phyloP scores from a whole-genome alignment of 768 basidiomycete species.

The Dentipellis fragilis region DNA sequence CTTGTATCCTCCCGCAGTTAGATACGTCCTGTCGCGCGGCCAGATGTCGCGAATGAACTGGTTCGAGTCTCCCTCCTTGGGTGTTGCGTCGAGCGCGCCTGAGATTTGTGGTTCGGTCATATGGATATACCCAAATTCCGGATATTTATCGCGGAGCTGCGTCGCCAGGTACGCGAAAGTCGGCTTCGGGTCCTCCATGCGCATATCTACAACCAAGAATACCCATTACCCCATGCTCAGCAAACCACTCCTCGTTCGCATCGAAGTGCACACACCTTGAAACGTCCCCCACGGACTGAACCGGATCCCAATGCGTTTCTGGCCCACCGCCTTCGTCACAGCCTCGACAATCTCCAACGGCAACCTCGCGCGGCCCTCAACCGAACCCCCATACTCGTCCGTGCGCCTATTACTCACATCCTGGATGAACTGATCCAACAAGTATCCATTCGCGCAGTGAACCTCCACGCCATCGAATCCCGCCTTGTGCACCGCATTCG shows the following conservation, averaged over 20 bases:
- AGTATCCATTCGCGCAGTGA: background rate
- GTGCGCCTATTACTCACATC: background rate
- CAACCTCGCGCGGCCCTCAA: background rate
- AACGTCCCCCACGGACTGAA: background rate
- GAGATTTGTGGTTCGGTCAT: background rate
- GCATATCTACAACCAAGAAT: slow-evolving; percentile 1
- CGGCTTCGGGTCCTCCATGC: slow-evolving; percentile 16
- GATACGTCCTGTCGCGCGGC: slow-evolving; percentile 3
- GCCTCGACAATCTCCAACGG: background rate
- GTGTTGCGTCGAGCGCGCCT: background rate
- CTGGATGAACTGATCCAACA: background rate
- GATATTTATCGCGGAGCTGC: slow-evolving; percentile 14
- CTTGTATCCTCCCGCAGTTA: slow-evolving; percentile 13
- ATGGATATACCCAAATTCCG: slow-evolving; percentile 1
- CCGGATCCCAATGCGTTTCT: background rate
- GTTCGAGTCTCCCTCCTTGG: slow-evolving; percentile 1
- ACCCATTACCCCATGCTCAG: background rate
- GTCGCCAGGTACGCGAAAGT: slow-evolving; percentile 17
- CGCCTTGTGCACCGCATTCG: background rate
- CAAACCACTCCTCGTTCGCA: background rate
- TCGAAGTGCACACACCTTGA: background rate
- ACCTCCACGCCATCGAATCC: background rate
- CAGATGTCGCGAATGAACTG: slow-evolving; percentile 14
- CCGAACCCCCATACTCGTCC: background rate
- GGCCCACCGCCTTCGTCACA: background rate